Percentiles rank a stretch among this genome's conserved stretches.
Conservation (phyloP, 2,329 filamentous ascomycete genomes). For the Ustulina deusta region DNA sequence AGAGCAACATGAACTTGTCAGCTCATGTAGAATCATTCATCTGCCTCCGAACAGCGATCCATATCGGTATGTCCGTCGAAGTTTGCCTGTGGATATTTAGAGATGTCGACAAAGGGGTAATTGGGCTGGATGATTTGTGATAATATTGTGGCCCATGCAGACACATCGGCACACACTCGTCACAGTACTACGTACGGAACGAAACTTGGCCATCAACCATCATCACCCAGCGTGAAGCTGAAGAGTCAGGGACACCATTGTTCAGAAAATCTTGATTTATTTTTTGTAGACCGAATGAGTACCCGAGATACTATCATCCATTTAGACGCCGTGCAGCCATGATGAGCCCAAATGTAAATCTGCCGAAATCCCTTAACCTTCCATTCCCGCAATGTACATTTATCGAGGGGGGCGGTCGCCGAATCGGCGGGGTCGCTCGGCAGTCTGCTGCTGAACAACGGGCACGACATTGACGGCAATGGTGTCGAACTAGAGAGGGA, state of each 20-base stretch:
- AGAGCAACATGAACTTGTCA: background rate
- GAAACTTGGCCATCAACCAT: constrained; percentile 90
- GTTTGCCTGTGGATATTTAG: constrained; percentile 2
- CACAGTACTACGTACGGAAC: constrained; percentile 38
- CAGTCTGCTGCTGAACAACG: constrained; percentile 87
- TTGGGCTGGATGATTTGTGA: constrained; percentile 2
- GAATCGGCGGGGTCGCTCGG: constrained; percentile 86
- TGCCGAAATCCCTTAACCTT: constrained; percentile 54
- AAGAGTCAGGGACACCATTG: constrained; percentile 93
- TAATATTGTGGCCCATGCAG: constrained; percentile 13
- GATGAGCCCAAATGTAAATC: constrained; percentile 58
- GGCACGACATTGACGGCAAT: constrained; percentile 96
- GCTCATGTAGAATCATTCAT: background rate
- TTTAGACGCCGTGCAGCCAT: constrained; percentile 66
- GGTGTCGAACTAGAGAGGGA: constrained; percentile 81
- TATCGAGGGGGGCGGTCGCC: constrained; percentile 68
- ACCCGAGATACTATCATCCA: constrained; percentile 65
- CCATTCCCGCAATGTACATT: constrained; percentile 44
- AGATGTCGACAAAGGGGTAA: background rate
- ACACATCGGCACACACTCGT: constrained; percentile 32
- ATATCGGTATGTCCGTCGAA: constrained; percentile 1
- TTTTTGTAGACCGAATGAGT: constrained; percentile 65
- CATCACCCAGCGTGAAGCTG: constrained; percentile 67
- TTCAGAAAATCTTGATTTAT: constrained; percentile 69
- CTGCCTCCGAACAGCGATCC: background rate